Base-by-base conservation (phyloP, 345 rosid species). In the Citrus medica region DNA sequence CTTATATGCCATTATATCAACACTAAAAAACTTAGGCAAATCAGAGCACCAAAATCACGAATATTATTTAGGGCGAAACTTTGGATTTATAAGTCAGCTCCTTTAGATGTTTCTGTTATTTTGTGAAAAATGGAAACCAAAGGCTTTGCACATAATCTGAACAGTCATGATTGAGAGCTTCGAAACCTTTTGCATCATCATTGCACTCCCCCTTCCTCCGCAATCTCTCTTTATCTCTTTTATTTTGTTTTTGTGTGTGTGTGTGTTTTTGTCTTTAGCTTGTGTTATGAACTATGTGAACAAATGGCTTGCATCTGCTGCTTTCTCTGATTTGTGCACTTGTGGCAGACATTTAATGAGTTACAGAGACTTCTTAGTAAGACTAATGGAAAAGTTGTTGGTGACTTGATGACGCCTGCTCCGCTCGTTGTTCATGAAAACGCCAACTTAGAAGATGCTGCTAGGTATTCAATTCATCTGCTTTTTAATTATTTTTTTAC, bases 361-460 rank as follows among this genome's bases (percentile, higher is more conserved):
- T 82, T 95, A 69, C 99, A 93, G 83, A 91, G 90, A 81, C 81
- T 92, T 76, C 86, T 95, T 6, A 88, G 76, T 72, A 93, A 95
- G 90, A 93, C 88, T 56, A 83, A 89, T 64, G 98, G 98, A 22
- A 93, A 89, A 88, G 93, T 92, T 63, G 90, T 93, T 33, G 99
- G 98, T 67, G 97, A 95, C 81, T 84, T 95, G 92, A 95, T 95
- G 99, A 93, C 98, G 1, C 89, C 97, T 58, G 86, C 93, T 77
- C 98, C 99, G 2, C 94, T 91, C 0, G 92, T 89, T 82, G 92
- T 93, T 69, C 85, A 83, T 78, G 98, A 91, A 76, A 85, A 89
- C 40, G 88, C 99, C 78, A 89, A 92, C 84, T 76, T 95, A 73
- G 97, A 92, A 84, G 97, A 92, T 78, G 99, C 97, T 79, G 97